phyloP scores from a whole-genome alignment of 2,329 filamentous ascomycete species.

The Fusarium sp. region DNA sequence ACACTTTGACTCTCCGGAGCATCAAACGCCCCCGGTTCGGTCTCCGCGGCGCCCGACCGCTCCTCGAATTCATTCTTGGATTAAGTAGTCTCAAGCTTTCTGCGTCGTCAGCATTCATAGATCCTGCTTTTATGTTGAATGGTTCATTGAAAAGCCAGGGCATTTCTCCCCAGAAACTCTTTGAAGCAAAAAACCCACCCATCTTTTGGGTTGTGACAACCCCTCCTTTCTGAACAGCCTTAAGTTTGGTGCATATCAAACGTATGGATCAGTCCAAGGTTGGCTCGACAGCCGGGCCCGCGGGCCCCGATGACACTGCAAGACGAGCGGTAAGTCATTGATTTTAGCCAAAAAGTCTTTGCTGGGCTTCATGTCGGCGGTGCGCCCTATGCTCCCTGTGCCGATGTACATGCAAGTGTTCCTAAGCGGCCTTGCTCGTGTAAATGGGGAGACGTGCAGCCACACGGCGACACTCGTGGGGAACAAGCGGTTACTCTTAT shows the following conservation, averaged over 20 bases:
- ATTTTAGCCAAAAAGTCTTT: slow-evolving; percentile 11
- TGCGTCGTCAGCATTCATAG: slow-evolving; percentile 7
- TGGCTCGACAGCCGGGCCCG: slow-evolving; percentile 38
- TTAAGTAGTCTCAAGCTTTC: slow-evolving; percentile 1
- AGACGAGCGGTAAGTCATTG: slow-evolving; percentile 52
- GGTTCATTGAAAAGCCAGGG: neutral
- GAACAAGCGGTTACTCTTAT: neutral
- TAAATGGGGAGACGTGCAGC: neutral
- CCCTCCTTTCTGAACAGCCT: neutral
- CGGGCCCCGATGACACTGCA: slow-evolving; percentile 51
- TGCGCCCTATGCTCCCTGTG: neutral
- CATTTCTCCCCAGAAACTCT: neutral
- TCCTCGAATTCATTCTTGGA: slow-evolving; percentile 6
- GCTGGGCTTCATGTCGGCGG: neutral
- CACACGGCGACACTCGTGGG: neutral
- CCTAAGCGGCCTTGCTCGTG: neutral
- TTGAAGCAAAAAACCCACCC: neutral
- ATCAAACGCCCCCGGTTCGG: slow-evolving; percentile 13
- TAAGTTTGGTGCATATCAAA: neutral
- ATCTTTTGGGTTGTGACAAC: neutral
- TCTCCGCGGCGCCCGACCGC: slow-evolving; percentile 28
- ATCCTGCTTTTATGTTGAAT: neutral
- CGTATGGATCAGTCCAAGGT: slow-evolving; percentile 34
- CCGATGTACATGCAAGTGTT: neutral
- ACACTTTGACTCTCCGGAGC: slow-evolving; percentile 14